A percentile compares a stretch with the other conserved stretches of the same genome.
These are phyloP conservation scores for Saitoella complicata DNA, from an alignment of 805 yeast genomes.

Conservation along the genomic window DNA sequence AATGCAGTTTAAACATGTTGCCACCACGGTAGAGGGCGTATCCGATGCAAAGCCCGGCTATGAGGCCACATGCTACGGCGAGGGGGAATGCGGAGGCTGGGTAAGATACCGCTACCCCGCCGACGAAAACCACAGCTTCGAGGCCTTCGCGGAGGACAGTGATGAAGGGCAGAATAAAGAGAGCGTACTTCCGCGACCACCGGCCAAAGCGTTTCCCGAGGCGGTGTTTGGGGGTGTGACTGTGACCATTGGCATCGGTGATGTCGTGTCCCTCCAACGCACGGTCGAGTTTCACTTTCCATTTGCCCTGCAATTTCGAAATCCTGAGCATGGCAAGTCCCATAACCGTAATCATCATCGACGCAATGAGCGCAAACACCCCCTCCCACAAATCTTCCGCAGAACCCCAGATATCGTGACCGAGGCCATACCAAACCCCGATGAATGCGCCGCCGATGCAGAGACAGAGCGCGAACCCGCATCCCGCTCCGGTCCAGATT, in stretches of 20 bases:
- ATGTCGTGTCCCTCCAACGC: slow-evolving; percentile 34
- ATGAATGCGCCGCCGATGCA: slow-evolving; percentile 83
- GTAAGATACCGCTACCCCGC: slow-evolving; percentile 73
- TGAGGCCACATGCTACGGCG: slow-evolving; percentile 77
- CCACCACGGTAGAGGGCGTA: slow-evolving; percentile 63
- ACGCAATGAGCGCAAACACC: slow-evolving; percentile 77
- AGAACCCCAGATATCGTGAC: slow-evolving; percentile 66
- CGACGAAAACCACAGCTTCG: slow-evolving; percentile 90
- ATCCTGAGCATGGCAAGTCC: slow-evolving; percentile 93
- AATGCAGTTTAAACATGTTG: slow-evolving; percentile 63
- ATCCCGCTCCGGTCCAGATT: slow-evolving; percentile 68
- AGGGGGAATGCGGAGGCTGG: slow-evolving; percentile 69
- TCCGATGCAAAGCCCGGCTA: slow-evolving; percentile 67
- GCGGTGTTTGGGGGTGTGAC: no score
- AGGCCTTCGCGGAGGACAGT: slow-evolving; percentile 93
- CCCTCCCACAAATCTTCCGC: slow-evolving; percentile 70
- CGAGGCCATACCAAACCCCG: slow-evolving; percentile 74
- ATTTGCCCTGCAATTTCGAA: slow-evolving; percentile 90
- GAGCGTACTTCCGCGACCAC: slow-evolving; percentile 56
- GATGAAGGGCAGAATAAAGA: slow-evolving; percentile 79
- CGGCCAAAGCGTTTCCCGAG: slow-evolving; percentile 28
- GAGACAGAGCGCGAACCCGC: slow-evolving; percentile 66
- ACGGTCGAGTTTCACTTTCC: slow-evolving; percentile 87
- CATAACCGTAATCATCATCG: slow-evolving; percentile 78
- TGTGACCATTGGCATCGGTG: no score